Conservation (phyloP, 2,329 filamentous ascomycete species). For the Cercospora sojina region DNA sequence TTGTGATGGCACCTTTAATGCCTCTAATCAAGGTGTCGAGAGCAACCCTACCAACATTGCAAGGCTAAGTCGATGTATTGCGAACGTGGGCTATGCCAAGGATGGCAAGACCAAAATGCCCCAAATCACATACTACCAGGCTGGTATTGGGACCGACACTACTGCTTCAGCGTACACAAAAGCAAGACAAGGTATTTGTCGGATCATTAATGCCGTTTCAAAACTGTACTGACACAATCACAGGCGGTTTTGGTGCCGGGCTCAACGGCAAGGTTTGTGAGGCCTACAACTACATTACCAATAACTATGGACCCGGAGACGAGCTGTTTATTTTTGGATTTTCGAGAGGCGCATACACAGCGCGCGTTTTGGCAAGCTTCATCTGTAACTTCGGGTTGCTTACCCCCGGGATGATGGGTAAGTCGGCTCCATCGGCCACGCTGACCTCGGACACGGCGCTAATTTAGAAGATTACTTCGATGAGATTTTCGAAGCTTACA, state of each 20-base stretch:
- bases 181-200: constrained; percentile 16
- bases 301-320: constrained; percentile 33
- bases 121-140: constrained; percentile 35
- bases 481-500: constrained; percentile 24
- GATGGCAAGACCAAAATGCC: constrained; percentile 27
- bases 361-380: constrained; percentile 35
- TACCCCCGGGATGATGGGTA: constrained; percentile 22
- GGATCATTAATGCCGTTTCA: background rate
- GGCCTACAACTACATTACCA: constrained; percentile 35
- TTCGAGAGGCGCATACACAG: constrained; percentile 34
- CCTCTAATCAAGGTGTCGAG: constrained; percentile 24
- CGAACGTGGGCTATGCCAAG: constrained; percentile 23
- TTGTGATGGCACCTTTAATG: constrained; percentile 31
- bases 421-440: background rate
- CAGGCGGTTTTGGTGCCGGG: constrained; percentile 27
- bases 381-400: constrained; percentile 32
- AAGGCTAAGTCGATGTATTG: constrained; percentile 30
- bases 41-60: constrained; percentile 33
- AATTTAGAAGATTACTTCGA: constrained; percentile 17
- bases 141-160: constrained; percentile 31
- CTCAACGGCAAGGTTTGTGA: constrained; percentile 24
- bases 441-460: background rate
- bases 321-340: constrained; percentile 38
- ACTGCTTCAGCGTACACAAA: constrained; percentile 21
- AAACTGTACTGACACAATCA: background rate